Percentiles rank a stretch among this genome's conserved stretches.
Conservation (phyloP, 106 monocot genomes). For the Acanthochlamys bracteata region DNA sequence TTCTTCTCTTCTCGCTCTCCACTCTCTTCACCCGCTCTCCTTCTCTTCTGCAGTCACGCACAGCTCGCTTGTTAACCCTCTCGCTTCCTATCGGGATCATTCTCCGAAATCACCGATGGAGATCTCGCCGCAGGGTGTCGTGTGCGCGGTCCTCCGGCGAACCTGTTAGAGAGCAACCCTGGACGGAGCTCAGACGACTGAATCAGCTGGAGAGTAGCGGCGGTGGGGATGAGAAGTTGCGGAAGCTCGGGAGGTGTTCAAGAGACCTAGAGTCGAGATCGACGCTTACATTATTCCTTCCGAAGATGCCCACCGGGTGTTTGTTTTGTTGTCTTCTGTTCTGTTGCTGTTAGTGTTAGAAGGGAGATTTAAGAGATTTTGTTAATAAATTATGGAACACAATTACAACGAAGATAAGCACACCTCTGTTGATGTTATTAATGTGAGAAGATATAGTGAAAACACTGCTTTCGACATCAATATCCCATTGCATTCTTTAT, state of each 20-base stretch:
- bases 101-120: too few relatives aligned
- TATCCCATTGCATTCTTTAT: too few relatives aligned
- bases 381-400: too few relatives aligned
- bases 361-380: background rate
- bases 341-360: background rate
- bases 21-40: too few relatives aligned
- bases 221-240: constrained; percentile 50
- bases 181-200: constrained; percentile 32
- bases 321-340: background rate
- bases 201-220: background rate
- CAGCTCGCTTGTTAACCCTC: too few relatives aligned
- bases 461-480: too few relatives aligned
- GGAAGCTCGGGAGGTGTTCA: constrained; percentile 37
- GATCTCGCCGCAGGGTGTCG: background rate
- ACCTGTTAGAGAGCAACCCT: constrained; percentile 26
- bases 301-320: constrained; percentile 84
- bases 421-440: too few relatives aligned
- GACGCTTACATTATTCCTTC: constrained; percentile 91
- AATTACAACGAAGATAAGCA: too few relatives aligned
- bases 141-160: constrained; percentile 13
- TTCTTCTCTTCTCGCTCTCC: too few relatives aligned
- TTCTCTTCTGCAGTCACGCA: too few relatives aligned
- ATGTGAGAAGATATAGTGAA: too few relatives aligned
- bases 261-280: constrained; percentile 52
- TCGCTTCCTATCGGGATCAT: too few relatives aligned